A percentile compares a stretch with the other conserved stretches of the same genome.
These are phyloP conservation scores for Linum trigynum DNA, from an alignment of 345 rosid species.

Conservation along the genomic window DNA sequence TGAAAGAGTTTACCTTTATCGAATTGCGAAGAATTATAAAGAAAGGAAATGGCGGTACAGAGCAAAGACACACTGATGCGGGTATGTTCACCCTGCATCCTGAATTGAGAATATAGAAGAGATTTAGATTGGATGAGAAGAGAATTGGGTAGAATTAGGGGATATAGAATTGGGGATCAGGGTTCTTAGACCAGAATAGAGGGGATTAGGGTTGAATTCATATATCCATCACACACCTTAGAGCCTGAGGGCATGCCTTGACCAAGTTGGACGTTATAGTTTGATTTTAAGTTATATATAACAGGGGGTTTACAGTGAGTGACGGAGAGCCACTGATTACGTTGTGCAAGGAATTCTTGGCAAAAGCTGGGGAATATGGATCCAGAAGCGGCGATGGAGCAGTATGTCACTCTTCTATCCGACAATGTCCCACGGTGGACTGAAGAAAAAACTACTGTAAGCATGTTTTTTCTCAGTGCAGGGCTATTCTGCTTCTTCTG, in stretches of 20 bases:
- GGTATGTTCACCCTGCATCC: too few relatives aligned
- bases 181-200: neutral
- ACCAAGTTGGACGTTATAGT: constrained; percentile 48
- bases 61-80: neutral
- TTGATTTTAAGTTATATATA: constrained; percentile 56
- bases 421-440: constrained; percentile 49
- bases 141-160: too few relatives aligned
- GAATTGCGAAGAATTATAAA: too few relatives aligned
- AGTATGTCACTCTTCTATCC: constrained; percentile 57
- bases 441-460: constrained; percentile 36
- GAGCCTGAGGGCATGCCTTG: constrained; percentile 19
- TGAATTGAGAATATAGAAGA: too few relatives aligned
- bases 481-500: neutral
- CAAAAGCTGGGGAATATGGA: constrained; percentile 84
- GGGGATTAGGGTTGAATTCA: too few relatives aligned
- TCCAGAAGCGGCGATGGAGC: constrained; percentile 87
- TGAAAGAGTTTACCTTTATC: too few relatives aligned
- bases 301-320: constrained; percentile 52
- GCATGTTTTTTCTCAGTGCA: constrained; percentile 12
- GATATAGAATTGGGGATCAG: neutral
- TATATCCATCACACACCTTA: neutral
- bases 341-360: constrained; percentile 98
- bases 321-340: constrained; percentile 64
- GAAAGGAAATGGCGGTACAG: too few relatives aligned
- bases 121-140: too few relatives aligned